Percentiles rank a stretch among this genome's conserved stretches.
Conservation (phyloP, 2,329 filamentous ascomycete species). For the Diplodia intermedia region DNA sequence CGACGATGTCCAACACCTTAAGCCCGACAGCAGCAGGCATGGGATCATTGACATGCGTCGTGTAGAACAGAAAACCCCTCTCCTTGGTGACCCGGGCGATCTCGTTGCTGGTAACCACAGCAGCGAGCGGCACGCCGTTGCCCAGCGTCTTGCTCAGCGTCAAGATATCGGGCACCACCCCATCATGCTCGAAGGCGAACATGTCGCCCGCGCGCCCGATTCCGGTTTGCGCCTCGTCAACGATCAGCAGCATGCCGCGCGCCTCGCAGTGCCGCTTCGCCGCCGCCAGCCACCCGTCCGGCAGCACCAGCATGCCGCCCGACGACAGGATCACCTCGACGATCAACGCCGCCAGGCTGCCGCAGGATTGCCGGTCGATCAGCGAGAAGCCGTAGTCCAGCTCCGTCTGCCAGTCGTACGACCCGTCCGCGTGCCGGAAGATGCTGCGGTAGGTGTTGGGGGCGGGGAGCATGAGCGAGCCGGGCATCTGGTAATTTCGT, state of each 20-base stretch:
- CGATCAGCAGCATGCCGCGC: constrained; percentile 46
- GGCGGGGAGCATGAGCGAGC: constrained; percentile 64
- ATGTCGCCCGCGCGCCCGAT: constrained; percentile 46
- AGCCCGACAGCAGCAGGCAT: constrained; percentile 65
- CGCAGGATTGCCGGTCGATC: constrained; percentile 65
- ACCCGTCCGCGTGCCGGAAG: constrained; percentile 65
- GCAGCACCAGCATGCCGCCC: constrained; percentile 66
- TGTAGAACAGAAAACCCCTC: constrained; percentile 63
- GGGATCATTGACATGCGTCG: constrained; percentile 69
- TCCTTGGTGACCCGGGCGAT: constrained; percentile 60
- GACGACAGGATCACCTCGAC: constrained; percentile 66
- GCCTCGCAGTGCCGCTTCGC: constrained; percentile 55
- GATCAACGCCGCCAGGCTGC: constrained; percentile 68
- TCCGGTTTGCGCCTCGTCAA: constrained; percentile 49
- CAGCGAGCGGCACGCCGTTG: constrained; percentile 65
- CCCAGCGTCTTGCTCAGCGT: constrained; percentile 68
- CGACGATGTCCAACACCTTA: constrained; percentile 68
- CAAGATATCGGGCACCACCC: constrained; percentile 60
- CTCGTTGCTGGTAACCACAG: constrained; percentile 62
- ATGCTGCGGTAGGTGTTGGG: constrained; percentile 68
- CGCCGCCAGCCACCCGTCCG: constrained; percentile 63
- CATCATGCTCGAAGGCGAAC: constrained; percentile 40
- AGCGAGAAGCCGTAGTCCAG: constrained; percentile 68
- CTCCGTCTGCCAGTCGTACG: constrained; percentile 71
- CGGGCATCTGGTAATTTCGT: constrained; percentile 54